phyloP scores from a whole-genome alignment of 192 early-diverging fungal genomes.

The Podila epicladia region DNA sequence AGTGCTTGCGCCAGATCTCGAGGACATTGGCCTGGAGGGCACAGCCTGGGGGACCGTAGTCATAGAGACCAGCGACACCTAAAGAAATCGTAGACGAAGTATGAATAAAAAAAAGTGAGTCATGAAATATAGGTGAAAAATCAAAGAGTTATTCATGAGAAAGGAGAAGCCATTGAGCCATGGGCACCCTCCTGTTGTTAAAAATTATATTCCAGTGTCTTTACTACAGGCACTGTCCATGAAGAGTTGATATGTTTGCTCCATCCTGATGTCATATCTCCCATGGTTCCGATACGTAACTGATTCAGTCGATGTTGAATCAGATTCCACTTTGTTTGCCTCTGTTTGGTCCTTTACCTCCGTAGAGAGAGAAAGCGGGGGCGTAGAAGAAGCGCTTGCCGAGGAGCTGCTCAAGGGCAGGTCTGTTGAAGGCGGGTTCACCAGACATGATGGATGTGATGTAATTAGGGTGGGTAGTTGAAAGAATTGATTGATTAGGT shows the following conservation, averaged over 20 bases:
- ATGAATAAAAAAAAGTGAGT: constrained; percentile 3
- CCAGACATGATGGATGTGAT: constrained; percentile 24
- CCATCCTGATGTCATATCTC: no score
- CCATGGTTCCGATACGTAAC: no score
- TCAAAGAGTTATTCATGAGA: no score
- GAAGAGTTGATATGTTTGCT: no score
- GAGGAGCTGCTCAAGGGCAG: constrained; percentile 67
- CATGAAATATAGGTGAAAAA: not conserved
- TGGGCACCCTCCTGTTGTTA: no score
- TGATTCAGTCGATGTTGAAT: not conserved
- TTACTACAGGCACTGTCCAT: no score
- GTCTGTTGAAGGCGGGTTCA: constrained; percentile 50
- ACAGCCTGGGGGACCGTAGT: constrained; percentile 95
- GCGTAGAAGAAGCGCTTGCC: constrained; percentile 96
- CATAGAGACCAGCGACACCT: constrained; percentile 97
- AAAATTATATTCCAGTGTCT: no score
- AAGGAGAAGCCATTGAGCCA: no score
- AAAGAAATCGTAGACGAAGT: not conserved
- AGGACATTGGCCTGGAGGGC: constrained; percentile 94
- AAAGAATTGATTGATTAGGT: not conserved
- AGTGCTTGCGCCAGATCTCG: constrained; percentile 93
- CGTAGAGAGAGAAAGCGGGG: constrained; percentile 95
- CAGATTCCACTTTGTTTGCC: not conserved
- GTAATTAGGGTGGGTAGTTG: not conserved
- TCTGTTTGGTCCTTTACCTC: constrained; percentile 62